These are phyloP conservation scores for Selaginella tamariscina DNA, from an alignment of 75 land plant species.

Conservation along the genomic window DNA sequence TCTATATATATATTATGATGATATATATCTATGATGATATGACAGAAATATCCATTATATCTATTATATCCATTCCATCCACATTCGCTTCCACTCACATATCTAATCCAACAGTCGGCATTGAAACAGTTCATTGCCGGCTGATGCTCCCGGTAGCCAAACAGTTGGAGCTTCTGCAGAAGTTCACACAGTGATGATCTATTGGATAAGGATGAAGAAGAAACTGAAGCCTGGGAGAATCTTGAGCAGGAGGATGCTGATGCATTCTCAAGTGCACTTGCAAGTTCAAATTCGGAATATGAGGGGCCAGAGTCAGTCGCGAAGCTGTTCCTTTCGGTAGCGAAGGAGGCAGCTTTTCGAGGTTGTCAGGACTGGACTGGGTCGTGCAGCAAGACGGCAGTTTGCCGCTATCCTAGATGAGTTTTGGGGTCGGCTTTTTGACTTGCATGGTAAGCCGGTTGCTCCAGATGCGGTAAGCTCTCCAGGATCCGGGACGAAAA, in stretches of 20 bases:
- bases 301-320: conserved; percentile 56
- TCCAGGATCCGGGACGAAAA: too few species aligned
- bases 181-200: too few species aligned
- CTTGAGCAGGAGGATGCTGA: conserved; percentile 36
- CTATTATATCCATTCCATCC: too few species aligned
- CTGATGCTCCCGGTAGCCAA: too few species aligned
- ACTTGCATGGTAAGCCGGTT: conserved; percentile 71
- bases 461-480: conserved; percentile 16
- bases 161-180: too few species aligned
- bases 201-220: conserved; percentile 59
- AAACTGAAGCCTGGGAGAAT: conserved; percentile 42
- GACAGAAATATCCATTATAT: too few species aligned
- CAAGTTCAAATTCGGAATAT: conserved; percentile 22
- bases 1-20: too few species aligned
- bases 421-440: conserved; percentile 89
- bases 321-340: conserved; percentile 30
- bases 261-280: conserved; percentile 19
- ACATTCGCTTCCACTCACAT: too few species aligned
- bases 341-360: conserved; percentile 80
- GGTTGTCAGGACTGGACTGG: conserved; percentile 77
- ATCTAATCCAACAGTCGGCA: too few species aligned
- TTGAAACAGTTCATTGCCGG: too few species aligned
- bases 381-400: conserved; percentile 83
- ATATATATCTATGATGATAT: too few species aligned
- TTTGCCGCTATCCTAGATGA: conserved; percentile 74